These are phyloP conservation scores for Fusarium solani-melongenae DNA, from an alignment of 2,329 filamentous ascomycete genomes.

Conservation along the genomic window DNA sequence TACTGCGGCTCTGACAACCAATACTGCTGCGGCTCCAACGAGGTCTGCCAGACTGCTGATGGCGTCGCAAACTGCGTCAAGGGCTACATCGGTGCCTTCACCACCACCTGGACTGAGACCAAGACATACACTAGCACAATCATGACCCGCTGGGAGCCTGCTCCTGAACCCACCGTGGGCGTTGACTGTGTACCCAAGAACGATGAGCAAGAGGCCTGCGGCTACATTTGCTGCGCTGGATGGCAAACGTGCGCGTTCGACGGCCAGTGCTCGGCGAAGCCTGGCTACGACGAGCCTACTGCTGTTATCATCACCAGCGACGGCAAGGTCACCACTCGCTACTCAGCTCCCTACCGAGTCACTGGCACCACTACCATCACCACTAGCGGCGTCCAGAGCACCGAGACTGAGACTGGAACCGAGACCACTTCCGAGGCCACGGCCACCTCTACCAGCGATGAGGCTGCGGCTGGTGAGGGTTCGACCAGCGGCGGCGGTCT, in stretches of 20 bases:
- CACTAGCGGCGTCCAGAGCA: conserved; percentile 61
- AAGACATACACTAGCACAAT: conserved; percentile 69
- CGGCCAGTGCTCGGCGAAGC: conserved; percentile 68
- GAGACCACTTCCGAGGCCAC: conserved; percentile 65
- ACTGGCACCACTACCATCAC: conserved; percentile 66
- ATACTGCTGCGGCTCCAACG: conserved; percentile 63
- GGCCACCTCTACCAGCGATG: conserved; percentile 58
- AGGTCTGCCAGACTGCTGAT: conserved; percentile 63
- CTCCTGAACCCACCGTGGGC: conserved; percentile 56
- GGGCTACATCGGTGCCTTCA: conserved; percentile 54
- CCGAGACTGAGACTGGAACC: conserved; percentile 60
- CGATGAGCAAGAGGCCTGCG: conserved; percentile 71
- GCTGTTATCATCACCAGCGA: conserved; percentile 58
- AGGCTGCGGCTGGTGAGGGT: conserved; percentile 27
- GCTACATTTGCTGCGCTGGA: conserved; percentile 75
- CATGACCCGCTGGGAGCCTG: conserved; percentile 61
- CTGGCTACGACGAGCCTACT: conserved; percentile 56
- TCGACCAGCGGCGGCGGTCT: conserved; percentile 59
- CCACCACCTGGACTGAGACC: conserved; percentile 71
- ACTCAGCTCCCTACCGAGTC: conserved; percentile 63
- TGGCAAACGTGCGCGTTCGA: conserved; percentile 73
- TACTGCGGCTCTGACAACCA: conserved; percentile 67
- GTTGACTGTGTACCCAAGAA: conserved; percentile 62
- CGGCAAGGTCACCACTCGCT: conserved; percentile 64
- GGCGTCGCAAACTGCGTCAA: conserved; percentile 63